Evolutionary conservation across 768 basidiomycete species (phyloP).

Genomic region (Panaeolus papilionaceus): DNA sequence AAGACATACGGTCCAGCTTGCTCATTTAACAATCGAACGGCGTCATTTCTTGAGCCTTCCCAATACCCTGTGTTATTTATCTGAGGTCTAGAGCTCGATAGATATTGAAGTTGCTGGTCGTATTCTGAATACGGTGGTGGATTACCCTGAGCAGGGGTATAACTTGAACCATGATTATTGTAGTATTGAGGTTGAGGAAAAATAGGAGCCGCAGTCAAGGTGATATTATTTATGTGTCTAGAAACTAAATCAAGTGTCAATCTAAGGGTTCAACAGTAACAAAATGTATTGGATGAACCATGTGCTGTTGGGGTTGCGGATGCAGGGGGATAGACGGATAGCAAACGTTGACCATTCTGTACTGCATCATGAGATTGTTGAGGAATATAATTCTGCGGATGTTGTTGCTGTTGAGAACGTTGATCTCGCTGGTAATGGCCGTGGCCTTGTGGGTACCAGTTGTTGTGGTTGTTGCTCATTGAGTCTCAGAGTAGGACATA

Average conservation of each 20-base stretch:
- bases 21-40: constrained; percentile 62
- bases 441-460: constrained; percentile 37
- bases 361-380: constrained; percentile 50
- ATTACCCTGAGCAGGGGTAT: constrained; percentile 42
- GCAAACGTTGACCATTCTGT: constrained; percentile 70
- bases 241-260: constrained; percentile 51
- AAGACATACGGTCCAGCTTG: constrained; percentile 55
- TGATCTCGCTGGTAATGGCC: constrained; percentile 26
- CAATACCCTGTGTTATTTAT: constrained; percentile 63
- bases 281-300: constrained; percentile 46
- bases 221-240: constrained; percentile 67
- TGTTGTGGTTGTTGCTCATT: constrained; percentile 41
- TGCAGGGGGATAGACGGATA: constrained; percentile 74
- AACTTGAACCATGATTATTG: constrained; percentile 34
- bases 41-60: constrained; percentile 66
- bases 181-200: constrained; percentile 67
- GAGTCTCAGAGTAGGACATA: neutral
- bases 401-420: constrained; percentile 26
- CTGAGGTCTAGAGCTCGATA: constrained; percentile 54
- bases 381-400: constrained; percentile 26
- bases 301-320: constrained; percentile 82
- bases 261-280: neutral
- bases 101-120: constrained; percentile 62
- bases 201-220: constrained; percentile 62
- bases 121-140: constrained; percentile 73